These are phyloP conservation scores for Clarireedia monteithiana DNA, from an alignment of 2,329 filamentous ascomycete genomes.

Conservation along the genomic window DNA sequence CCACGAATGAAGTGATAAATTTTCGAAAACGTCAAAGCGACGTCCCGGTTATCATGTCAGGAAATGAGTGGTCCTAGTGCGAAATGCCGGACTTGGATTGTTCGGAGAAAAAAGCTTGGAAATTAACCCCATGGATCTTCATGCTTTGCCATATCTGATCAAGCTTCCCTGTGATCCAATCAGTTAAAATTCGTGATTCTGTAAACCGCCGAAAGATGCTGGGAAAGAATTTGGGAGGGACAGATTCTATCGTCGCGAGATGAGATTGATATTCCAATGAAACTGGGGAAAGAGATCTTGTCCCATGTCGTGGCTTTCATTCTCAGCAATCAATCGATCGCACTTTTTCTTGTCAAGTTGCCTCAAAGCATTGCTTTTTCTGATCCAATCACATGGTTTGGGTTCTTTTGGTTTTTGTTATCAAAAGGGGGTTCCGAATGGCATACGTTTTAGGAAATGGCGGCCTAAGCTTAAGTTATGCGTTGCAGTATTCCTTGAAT, in stretches of 20 bases:
- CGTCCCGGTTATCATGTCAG: constrained; percentile 1
- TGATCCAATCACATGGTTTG: no score
- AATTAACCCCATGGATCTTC: constrained; percentile 1
- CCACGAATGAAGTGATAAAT: constrained; percentile 3
- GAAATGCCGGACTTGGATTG: background rate
- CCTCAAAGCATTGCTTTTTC: no score
- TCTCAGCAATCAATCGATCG: background rate
- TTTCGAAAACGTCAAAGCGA: constrained; percentile 2
- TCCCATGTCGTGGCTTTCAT: background rate
- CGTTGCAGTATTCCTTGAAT: no score
- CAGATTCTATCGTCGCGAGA: constrained; percentile 3
- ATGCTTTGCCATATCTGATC: constrained; percentile 6
- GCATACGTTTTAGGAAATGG: no score
- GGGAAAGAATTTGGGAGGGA: background rate
- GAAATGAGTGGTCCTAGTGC: background rate
- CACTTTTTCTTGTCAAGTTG: background rate
- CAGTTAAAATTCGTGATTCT: constrained; percentile 2
- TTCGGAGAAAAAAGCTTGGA: constrained; percentile 8
- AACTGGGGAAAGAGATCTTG: background rate
- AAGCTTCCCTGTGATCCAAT: background rate
- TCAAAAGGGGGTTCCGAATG: no score
- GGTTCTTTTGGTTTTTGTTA: no score
- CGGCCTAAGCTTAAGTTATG: no score
- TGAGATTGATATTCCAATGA: constrained; percentile 6
- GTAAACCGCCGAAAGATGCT: background rate